phyloP scores from a whole-genome alignment of 2,329 filamentous ascomycete species.

The Oidium heveae region DNA sequence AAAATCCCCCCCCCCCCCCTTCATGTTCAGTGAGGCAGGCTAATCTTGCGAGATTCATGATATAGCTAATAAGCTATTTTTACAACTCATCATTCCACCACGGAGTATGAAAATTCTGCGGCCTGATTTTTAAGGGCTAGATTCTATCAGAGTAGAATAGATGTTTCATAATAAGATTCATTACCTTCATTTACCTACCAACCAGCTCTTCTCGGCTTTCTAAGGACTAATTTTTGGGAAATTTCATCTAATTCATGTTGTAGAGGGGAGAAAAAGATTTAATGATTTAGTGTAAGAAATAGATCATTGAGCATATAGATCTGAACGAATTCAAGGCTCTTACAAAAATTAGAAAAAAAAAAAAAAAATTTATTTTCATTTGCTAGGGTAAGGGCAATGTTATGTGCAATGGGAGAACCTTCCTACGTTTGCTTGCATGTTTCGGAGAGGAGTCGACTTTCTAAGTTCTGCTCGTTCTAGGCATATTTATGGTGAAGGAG shows the following conservation, averaged over 20 bases:
- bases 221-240: not conserved
- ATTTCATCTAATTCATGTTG: not conserved
- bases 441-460: not conserved
- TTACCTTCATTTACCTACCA: not conserved
- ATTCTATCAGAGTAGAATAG: not conserved
- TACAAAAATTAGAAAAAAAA: not conserved
- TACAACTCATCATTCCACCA: not conserved
- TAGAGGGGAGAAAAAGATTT: not conserved
- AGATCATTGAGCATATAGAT: not conserved
- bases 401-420: not conserved
- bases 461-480: not conserved
- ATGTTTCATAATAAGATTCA: not conserved
- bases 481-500: not conserved
- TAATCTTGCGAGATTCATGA: not conserved
- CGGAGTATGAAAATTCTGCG: not conserved
- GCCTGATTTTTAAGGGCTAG: not conserved
- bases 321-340: not conserved
- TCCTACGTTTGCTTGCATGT: conserved; percentile 1
- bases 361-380: not conserved
- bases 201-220: not conserved
- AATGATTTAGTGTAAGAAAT: not conserved
- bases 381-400: not conserved
- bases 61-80: not conserved
- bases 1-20: too few relatives aligned
- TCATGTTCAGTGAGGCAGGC: too few relatives aligned